Evolutionary conservation across 306 rosid genomes (phyloP), one percentile per base, ranked within the genome.

Genomic region (Prunus davidiana): DNA sequence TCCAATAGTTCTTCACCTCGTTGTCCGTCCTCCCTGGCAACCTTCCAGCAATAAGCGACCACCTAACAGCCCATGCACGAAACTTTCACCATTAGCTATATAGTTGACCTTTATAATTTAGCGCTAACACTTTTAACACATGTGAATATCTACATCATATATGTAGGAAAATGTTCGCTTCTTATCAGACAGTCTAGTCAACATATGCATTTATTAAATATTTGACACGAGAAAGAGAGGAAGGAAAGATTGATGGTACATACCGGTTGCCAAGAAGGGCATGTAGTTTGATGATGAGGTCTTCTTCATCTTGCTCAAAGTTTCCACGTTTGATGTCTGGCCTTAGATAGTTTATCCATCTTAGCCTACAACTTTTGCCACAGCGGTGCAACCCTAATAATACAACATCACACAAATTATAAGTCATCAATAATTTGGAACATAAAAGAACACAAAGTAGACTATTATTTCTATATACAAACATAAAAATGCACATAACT

Each of bases 201-300:
- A 8, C 22, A 8, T 54, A n/a, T n/a, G 3, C 7, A 15, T 18
- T 55, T 55, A 11, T 0, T 9, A 55, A 20, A 55, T n/a, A 55
- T 19, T 10, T n/a, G 61, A 20, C 61, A 19, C 2, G 61, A 55
- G 13, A 55, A 22, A 55, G 27, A n/a, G 22, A 15, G 20, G 25
- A 22, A 14, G 16, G 6, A 14, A 50, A 58, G 32, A 58, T 4
- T 15, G 15, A 25, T 47, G 15, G 7, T 56, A 4, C 64, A 38
- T 88, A 91, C 96, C 91, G 78, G 79, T 91, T 91, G 75, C 96
- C 96, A 15, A 91, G 93, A 56, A 91, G 91, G 81, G 93, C 91
- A 43, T 88, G 96, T 55, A 91, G 91, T 82, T 89, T 91, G 81
- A 88, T 81, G 82, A 91, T 87, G 45, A 91, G 96, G 12, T 91